These are phyloP conservation scores for Syncephalastrum sp. DNA, from an alignment of 371 early-diverging fungal genomes.

Conservation along the genomic window DNA sequence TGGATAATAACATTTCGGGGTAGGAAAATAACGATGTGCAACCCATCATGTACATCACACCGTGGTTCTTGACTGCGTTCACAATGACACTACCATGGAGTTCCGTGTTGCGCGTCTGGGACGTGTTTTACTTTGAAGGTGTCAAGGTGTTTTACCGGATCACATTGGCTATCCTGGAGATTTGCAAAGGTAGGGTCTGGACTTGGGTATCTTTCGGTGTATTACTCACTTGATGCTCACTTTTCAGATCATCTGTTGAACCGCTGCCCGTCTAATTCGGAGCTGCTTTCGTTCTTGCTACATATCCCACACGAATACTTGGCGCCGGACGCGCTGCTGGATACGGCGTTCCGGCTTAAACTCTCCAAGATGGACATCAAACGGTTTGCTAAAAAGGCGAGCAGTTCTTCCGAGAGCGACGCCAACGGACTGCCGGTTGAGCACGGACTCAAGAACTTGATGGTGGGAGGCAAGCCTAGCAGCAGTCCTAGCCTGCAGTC, in stretches of 20 bases:
- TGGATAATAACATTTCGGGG: neutral
- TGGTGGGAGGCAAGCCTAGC: constrained; percentile 23
- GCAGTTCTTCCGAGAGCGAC: constrained; percentile 24
- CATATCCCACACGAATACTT: constrained; percentile 80
- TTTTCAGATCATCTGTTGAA: constrained; percentile 57
- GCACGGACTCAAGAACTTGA: constrained; percentile 43
- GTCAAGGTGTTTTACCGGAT: constrained; percentile 83
- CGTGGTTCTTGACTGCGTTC: constrained; percentile 93
- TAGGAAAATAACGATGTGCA: constrained; percentile 70
- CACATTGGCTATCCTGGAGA: constrained; percentile 77
- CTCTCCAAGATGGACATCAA: constrained; percentile 54
- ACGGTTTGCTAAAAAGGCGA: constrained; percentile 43
- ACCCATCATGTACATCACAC: constrained; percentile 88
- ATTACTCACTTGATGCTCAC: neutral
- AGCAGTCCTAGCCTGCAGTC: constrained; percentile 11
- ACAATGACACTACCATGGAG: constrained; percentile 91
- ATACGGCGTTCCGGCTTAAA: constrained; percentile 67
- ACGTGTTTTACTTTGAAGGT: constrained; percentile 86
- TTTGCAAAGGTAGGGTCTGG: constrained; percentile 50
- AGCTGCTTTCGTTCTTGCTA: constrained; percentile 73
- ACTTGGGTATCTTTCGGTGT: no score
- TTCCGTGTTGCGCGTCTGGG: constrained; percentile 90
- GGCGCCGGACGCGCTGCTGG: constrained; percentile 67
- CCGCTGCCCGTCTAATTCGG: constrained; percentile 77
- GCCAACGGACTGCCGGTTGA: constrained; percentile 43